Conservation (phyloP, 2,329 filamentous ascomycete species). For the Scorias spongiosa region DNA sequence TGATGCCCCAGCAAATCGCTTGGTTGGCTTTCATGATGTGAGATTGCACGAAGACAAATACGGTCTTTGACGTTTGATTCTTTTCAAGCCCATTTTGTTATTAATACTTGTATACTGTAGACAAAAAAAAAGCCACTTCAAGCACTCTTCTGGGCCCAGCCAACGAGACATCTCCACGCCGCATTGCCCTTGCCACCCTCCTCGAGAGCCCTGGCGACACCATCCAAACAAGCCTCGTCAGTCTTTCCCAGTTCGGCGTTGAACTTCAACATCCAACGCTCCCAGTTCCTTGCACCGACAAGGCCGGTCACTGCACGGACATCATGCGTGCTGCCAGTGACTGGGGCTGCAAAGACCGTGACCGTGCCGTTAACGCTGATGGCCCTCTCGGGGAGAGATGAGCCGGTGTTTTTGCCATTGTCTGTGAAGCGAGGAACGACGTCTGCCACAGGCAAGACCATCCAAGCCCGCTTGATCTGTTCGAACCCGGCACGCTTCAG, state of each 20-base stretch:
- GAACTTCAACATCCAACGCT: constrained; percentile 84
- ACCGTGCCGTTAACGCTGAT: constrained; percentile 2
- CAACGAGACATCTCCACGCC: constrained; percentile 45
- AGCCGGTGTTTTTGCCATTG: constrained; percentile 10
- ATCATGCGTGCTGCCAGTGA: constrained; percentile 20
- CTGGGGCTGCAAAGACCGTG: constrained; percentile 10
- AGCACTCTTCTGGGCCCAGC: constrained; percentile 38
- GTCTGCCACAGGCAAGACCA: constrained; percentile 63
- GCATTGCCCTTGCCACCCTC: constrained; percentile 43
- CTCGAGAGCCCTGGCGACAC: constrained; percentile 42
- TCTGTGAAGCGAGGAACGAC: constrained; percentile 25
- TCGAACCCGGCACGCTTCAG: constrained; percentile 62
- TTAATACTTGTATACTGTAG: too few species aligned
- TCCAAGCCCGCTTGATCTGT: constrained; percentile 73
- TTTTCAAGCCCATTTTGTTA: too few species aligned
- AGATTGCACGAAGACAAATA: too few species aligned
- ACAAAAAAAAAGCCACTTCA: background rate
- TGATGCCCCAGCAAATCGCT: too few species aligned
- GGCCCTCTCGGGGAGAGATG: background rate
- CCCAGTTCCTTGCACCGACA: constrained; percentile 81
- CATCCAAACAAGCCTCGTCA: constrained; percentile 36
- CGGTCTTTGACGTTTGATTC: too few species aligned
- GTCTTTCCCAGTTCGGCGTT: constrained; percentile 71
- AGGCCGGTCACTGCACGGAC: constrained; percentile 53
- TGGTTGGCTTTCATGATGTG: too few species aligned